Percentiles rank a stretch among this genome's conserved stretches.
Conservation (phyloP, 2,329 filamentous ascomycete genomes). For the Colletotrichum higginsianum region DNA sequence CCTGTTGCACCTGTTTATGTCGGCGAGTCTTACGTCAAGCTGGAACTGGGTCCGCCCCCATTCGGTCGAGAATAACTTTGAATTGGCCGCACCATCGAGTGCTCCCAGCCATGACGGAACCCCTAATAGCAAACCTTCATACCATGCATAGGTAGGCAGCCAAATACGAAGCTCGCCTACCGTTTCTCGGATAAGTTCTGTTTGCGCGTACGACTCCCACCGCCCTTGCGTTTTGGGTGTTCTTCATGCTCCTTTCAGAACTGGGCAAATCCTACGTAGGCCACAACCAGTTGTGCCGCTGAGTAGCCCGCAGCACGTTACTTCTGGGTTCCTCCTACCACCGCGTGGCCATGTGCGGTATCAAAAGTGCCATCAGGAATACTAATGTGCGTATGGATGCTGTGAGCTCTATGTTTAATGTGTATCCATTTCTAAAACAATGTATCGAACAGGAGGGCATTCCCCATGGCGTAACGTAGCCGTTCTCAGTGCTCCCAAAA, state of each 20-base stretch:
- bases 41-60: not conserved
- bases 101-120: not conserved
- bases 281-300: not conserved
- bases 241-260: not conserved
- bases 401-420: constrained; percentile 19
- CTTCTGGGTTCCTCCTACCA: not conserved
- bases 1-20: not conserved
- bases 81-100: not conserved
- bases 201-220: not conserved
- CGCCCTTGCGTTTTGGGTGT: not conserved
- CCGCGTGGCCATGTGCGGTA: not conserved
- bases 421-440: not conserved
- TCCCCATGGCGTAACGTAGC: constrained; percentile 12
- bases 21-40: not conserved
- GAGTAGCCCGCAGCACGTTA: not conserved
- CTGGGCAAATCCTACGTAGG: not conserved
- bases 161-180: not conserved
- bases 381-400: not conserved
- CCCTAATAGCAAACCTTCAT: not conserved
- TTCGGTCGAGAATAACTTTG: not conserved
- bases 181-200: not conserved
- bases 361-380: not conserved
- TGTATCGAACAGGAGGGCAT: constrained; percentile 23
- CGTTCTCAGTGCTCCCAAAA: constrained; percentile 3
- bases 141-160: not conserved